These are phyloP conservation scores for Zymoseptoria pseudotritici DNA, from an alignment of 2,329 filamentous ascomycete species.

Conservation along the genomic window DNA sequence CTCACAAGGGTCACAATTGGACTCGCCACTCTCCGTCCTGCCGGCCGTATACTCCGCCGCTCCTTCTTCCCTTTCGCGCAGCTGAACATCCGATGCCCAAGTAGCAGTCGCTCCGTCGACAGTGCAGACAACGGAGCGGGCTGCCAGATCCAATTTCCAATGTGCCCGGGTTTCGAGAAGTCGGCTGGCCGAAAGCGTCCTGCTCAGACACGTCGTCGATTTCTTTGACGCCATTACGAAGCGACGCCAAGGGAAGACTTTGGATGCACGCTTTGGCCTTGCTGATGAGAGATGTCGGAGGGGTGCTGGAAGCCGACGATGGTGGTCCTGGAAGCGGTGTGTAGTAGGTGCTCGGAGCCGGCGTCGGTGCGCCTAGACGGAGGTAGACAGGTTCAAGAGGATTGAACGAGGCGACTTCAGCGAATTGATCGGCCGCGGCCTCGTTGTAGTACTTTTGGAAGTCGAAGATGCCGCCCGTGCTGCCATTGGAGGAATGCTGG, in stretches of 20 bases:
- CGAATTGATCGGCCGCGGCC: too few species aligned
- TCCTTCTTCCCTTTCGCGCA: background rate
- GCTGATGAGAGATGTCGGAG: background rate
- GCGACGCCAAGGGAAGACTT: background rate
- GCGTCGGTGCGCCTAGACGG: background rate
- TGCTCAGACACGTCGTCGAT: background rate
- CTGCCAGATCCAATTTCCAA: too few species aligned
- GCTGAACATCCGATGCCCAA: background rate
- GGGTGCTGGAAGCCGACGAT: background rate
- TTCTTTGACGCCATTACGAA: background rate
- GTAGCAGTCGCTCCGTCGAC: background rate
- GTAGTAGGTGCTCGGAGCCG: background rate
- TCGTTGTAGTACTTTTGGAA: background rate
- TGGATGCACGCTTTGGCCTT: background rate
- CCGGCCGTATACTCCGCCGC: background rate
- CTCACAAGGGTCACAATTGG: background rate
- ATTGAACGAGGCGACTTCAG: background rate
- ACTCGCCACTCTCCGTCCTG: background rate
- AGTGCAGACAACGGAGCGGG: background rate
- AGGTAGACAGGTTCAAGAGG: background rate
- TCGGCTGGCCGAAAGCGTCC: background rate
- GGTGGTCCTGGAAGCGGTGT: background rate
- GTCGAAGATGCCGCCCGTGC: background rate
- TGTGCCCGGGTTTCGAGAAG: too few species aligned
- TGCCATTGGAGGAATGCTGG: background rate